Percentiles rank a stretch among this genome's conserved stretches.
These are phyloP conservation scores for Plasmodium gaboni DNA, from an alignment of 169 alveolate genomes.

Conservation along the genomic window DNA sequence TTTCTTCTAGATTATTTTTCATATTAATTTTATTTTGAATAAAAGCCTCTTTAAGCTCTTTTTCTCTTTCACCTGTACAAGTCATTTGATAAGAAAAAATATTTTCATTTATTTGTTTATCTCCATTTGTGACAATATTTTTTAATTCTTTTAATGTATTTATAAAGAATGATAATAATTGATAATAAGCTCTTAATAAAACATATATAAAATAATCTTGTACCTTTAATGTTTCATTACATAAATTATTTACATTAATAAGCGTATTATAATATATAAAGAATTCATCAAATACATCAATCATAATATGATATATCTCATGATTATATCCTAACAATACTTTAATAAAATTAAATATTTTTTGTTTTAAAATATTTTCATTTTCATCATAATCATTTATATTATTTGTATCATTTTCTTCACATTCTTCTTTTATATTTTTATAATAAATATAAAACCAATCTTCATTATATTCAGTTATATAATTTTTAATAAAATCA, in stretches of 20 bases:
- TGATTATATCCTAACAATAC: slow-evolving; percentile 23
- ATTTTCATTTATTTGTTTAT: slow-evolving; percentile 13
- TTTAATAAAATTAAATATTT: not conserved
- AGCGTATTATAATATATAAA: slow-evolving; percentile 24
- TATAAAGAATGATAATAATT: slow-evolving; percentile 15
- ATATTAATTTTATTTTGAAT: slow-evolving; percentile 16
- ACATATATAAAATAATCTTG: slow-evolving; percentile 44
- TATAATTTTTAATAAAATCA: slow-evolving; percentile 1
- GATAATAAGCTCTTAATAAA: slow-evolving; percentile 20
- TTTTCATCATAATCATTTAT: not conserved
- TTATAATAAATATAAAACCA: slow-evolving; percentile 52
- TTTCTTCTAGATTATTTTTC: not conserved
- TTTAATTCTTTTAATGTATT: slow-evolving; percentile 42
- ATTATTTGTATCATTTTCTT: not conserved
- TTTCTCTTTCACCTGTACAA: not conserved
- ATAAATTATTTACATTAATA: slow-evolving; percentile 18
- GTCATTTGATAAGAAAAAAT: slow-evolving; percentile 18
- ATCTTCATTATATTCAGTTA: slow-evolving; percentile 26
- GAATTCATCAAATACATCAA: slow-evolving; percentile 25
- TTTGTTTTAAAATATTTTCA: slow-evolving; percentile 1
- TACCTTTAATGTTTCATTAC: slow-evolving; percentile 9
- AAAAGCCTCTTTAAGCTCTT: not conserved
- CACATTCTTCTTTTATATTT: not conserved
- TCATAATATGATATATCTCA: slow-evolving; percentile 19
- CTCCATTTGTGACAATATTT: not conserved